Evolutionary conservation across 768 basidiomycete species (phyloP), one percentile per base, ranked within the genome.

Genomic region (Termitomyces sp.): DNA sequence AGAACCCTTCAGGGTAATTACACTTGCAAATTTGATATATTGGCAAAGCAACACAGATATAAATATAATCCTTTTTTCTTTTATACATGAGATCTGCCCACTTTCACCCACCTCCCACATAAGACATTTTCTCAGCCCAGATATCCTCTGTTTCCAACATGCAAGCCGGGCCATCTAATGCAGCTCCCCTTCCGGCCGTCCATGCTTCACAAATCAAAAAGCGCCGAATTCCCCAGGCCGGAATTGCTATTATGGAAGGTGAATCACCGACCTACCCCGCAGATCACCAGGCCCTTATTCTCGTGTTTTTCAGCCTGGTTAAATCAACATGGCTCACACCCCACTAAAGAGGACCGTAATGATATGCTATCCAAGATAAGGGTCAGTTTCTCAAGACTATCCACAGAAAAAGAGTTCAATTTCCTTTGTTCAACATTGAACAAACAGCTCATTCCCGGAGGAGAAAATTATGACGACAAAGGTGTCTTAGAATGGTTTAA

Each of bases 171-270:
- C 56, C 59, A 10, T 61, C 57, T 30, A 57, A 49, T 51, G 50
- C 51, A 52, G 18, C 33, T 32, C 39, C 14, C 10, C 47, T 40
- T 26, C 48, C 53, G 43, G 32, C 43, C 42, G 32, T 18, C 22
- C 8, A 10, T 26, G 12, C 12, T 24, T 24, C 55, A 14, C 44
- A 27, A 44, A 30, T 18, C 39, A 44, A 33, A 47, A 58, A 53
- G 34, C 58, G 54, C 39, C 58, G 65, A 20, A 48, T 65, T 26
- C 42, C 52, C 47, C 43, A 46, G 9, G 60, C 55, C 26, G 67
- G 63, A 1, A 33, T 64, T 13, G 58, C 53, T 44, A 34, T 67
- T 56, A 51, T 68, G 53, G 67, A 68, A 65, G 65, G 67, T 68
- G 44, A 47, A 59, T 47, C 47, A 56, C 44, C 45, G 56, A 51